These are phyloP conservation scores for Coprinopsis sp. DNA, from an alignment of 768 basidiomycete species.

Conservation along the genomic window DNA sequence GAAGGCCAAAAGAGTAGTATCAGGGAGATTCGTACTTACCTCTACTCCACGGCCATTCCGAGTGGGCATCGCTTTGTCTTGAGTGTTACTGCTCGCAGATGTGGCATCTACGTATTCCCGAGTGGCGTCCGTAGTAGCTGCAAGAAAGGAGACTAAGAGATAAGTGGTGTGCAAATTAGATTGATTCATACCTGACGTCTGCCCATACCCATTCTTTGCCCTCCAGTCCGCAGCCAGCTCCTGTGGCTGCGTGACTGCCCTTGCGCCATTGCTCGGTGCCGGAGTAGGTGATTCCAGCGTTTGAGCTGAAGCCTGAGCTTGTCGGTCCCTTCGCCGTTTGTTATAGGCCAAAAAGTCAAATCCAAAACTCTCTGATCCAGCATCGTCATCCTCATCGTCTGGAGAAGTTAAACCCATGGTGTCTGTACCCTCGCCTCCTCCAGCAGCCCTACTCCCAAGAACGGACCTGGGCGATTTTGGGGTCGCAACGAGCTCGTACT, in stretches of 20 bases:
- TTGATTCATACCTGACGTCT: not conserved
- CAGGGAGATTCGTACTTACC: no score
- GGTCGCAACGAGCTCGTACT: not conserved
- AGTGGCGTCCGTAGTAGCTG: not conserved
- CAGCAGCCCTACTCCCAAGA: not conserved
- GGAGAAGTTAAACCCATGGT: no score
- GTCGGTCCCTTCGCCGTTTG: no score
- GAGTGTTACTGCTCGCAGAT: not conserved
- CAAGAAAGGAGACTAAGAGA: not conserved
- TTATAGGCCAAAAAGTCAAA: no score
- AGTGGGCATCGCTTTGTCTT: not conserved
- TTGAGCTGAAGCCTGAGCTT: not conserved
- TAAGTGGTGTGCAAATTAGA: not conserved
- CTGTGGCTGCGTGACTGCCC: not conserved
- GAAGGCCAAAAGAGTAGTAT: no score
- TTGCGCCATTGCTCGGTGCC: not conserved
- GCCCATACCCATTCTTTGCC: not conserved
- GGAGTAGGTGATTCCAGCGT: not conserved
- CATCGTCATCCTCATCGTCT: no score
- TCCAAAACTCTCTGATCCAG: no score
- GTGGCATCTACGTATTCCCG: not conserved
- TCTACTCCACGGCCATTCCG: not conserved
- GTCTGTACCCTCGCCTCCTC: not conserved
- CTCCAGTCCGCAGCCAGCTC: slow-evolving; percentile 2
- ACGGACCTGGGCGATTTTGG: not conserved